phyloP scores from a whole-genome alignment of 805 yeast species.

The Kregervanrija delftensis region DNA sequence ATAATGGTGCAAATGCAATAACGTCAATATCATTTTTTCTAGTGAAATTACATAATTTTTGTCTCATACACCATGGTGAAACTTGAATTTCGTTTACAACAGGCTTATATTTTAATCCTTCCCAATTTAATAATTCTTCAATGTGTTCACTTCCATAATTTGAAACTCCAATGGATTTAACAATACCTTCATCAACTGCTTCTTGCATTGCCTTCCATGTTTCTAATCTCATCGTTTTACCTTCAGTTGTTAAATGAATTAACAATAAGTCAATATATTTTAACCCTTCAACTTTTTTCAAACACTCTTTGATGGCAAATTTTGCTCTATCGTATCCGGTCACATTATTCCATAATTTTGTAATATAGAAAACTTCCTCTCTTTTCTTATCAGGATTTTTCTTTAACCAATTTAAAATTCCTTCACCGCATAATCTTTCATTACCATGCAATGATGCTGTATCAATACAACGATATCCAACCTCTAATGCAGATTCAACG shows the following conservation, averaged over 20 bases:
- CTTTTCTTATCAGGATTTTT: constrained; percentile 36
- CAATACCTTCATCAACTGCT: constrained; percentile 49
- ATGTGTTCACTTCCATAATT: constrained; percentile 59
- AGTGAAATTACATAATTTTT: constrained; percentile 57
- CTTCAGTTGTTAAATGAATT: constrained; percentile 57
- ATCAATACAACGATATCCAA: constrained; percentile 42
- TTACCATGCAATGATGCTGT: constrained; percentile 43
- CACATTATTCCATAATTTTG: constrained; percentile 67
- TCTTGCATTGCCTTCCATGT: constrained; percentile 75
- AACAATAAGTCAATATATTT: constrained; percentile 68
- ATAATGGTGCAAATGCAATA: constrained; percentile 77
- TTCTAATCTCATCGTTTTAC: constrained; percentile 42
- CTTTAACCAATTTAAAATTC: constrained; percentile 34
- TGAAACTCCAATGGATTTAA: constrained; percentile 71
- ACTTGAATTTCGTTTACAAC: constrained; percentile 78
- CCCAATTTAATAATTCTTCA: constrained; percentile 54
- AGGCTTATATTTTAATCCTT: constrained; percentile 47
- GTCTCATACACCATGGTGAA: constrained; percentile 75
- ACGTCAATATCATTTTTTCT: constrained; percentile 46
- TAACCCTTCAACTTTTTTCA: constrained; percentile 43
- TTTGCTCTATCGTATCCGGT: constrained; percentile 54
- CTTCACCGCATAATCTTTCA: constrained; percentile 43
- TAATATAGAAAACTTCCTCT: constrained; percentile 53
- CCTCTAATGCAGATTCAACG: constrained; percentile 36
- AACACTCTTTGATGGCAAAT: constrained; percentile 49